Base-by-base conservation (phyloP, 2,329 filamentous ascomycete genomes). In the Huntiella savannae region DNA sequence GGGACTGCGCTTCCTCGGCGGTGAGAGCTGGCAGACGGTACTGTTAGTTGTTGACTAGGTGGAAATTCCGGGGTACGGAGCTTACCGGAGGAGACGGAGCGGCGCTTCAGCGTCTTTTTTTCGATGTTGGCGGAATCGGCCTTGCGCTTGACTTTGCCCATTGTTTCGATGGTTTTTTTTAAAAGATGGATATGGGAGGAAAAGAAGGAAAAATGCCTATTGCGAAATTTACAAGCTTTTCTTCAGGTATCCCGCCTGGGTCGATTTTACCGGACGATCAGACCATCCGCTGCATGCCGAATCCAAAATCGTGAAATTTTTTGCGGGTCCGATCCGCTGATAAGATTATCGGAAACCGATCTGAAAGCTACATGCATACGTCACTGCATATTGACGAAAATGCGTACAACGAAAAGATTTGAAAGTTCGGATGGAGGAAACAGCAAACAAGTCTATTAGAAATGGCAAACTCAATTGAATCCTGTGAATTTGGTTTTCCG, bases 111-210 rank as follows among this genome's bases (percentile, higher is more conserved):
- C 52, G 60, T 61, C 53, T 60, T 66, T 49, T 63, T 65, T 56
- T 60, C 60, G 51, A 58, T 61, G 45, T 65, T 62, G 40, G 68
- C 66, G 50, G 73, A 71, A 59, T 77, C 77, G 63, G 73, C 70
- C 63, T 77, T 77, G 70, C 74, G 74, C 4, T 53, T 63, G 32
- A 43, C 40, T 35, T 43, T 43, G 54, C 38, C n/a, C 17, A 41
- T 46, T 35, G 33, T 28, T 19, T 3, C n/a, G 22, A 10, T 46
- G 10, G 28, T n/a, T 32, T 17, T 17, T 17, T 5, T 19, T 32
- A n/a, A 34, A 34, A 34, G 4, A 11, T 42, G 33, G 28, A 33
- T 41, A 15, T 12, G 11, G 12, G 12, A 28, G 8, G 15, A 28
- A 32, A 11, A 41, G 33, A 8, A n/a, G 19, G 28, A 19, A 32